Evolutionary conservation across 352 stramenopile species (phyloP).

Genomic region (Globisporangium rhizosaccharum): DNA sequence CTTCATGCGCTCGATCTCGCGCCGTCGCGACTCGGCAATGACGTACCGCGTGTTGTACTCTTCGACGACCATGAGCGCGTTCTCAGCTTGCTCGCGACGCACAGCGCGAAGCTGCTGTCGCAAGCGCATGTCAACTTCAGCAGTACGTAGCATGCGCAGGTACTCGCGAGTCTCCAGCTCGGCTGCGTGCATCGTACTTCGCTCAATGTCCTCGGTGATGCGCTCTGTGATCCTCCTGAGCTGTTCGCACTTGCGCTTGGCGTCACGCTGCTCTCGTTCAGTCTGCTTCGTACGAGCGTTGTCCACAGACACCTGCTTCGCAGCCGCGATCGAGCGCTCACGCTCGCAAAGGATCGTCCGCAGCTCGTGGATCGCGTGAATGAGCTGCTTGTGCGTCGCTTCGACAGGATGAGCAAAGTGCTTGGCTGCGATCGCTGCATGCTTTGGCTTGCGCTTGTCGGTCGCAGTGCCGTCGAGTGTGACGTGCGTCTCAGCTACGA

Average conservation of each 20-base stretch:
- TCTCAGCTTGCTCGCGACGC: conserved; percentile 39
- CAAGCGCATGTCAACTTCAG: conserved; percentile 28
- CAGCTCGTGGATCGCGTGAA: conserved; percentile 42
- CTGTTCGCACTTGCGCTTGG: conserved; percentile 12
- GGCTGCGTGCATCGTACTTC: conserved; percentile 29
- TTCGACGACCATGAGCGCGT: conserved; percentile 46
- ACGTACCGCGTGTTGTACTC: conserved; percentile 52
- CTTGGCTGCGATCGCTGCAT: conserved; percentile 27
- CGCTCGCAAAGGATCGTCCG: conserved; percentile 23
- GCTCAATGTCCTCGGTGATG: conserved; percentile 25
- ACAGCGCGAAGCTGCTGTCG: conserved; percentile 21
- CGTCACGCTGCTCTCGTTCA: conserved; percentile 2
- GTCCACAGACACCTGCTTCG: conserved; percentile 26
- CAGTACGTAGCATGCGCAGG: conserved; percentile 27
- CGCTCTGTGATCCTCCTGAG: conserved; percentile 23
- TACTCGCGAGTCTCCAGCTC: conserved; percentile 49
- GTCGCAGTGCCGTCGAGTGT: conserved; percentile 20
- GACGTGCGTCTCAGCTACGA: conserved; percentile 56
- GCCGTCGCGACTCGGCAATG: conserved; percentile 32
- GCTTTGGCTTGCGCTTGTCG: conserved; percentile 20
- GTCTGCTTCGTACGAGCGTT: conserved; percentile 14
- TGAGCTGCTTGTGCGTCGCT: conserved; percentile 38
- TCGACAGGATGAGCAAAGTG: conserved; percentile 27
- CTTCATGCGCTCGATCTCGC: conserved; percentile 21
- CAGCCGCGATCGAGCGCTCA: conserved; percentile 21